Percentiles rank a stretch among this genome's conserved stretches.
phyloP scores from a whole-genome alignment of 2,329 filamentous ascomycete species.

The Aaosphaeria arxii region DNA sequence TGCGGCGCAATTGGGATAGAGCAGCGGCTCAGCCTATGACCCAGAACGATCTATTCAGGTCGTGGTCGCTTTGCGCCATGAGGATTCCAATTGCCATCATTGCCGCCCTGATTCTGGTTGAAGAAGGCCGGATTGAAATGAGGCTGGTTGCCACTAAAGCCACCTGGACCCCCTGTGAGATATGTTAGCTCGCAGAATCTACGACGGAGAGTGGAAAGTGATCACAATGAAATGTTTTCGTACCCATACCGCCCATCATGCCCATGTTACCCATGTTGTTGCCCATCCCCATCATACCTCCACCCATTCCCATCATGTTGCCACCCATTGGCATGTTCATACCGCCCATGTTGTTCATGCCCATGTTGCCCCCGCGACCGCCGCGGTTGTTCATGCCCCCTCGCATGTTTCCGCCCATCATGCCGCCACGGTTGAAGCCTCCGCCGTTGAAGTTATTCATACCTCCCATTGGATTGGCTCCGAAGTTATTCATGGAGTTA shows the following conservation, averaged over 20 bases:
- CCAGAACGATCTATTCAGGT: conserved; percentile 55
- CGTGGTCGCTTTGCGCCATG: conserved; percentile 77
- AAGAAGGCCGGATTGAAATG: conserved; percentile 77
- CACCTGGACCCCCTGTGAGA: conserved; percentile 32
- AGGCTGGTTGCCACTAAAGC: conserved; percentile 62
- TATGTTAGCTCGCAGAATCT: background rate
- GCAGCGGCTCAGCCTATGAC: too few relatives aligned
- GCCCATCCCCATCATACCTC: conserved; percentile 44
- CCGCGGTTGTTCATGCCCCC: conserved; percentile 48
- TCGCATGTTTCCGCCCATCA: conserved; percentile 32
- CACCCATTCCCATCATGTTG: conserved; percentile 7
- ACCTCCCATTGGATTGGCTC: conserved; percentile 26
- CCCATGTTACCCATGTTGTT: conserved; percentile 47
- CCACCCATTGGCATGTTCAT: conserved; percentile 37
- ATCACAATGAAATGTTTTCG: conserved; percentile 1
- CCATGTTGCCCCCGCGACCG: conserved; percentile 34
- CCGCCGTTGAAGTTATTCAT: conserved; percentile 38
- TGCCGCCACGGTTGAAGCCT: conserved; percentile 44
- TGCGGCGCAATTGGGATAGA: too few relatives aligned
- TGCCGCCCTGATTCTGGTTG: conserved; percentile 43
- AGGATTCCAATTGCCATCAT: conserved; percentile 68
- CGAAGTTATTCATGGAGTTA: conserved; percentile 47
- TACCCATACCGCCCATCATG: conserved; percentile 45
- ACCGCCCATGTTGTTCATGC: conserved; percentile 36
- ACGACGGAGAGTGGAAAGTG: background rate